These are phyloP conservation scores for Solanum hybrid DNA, from an alignment of 305 asterid genomes.

Conservation along the genomic window DNA sequence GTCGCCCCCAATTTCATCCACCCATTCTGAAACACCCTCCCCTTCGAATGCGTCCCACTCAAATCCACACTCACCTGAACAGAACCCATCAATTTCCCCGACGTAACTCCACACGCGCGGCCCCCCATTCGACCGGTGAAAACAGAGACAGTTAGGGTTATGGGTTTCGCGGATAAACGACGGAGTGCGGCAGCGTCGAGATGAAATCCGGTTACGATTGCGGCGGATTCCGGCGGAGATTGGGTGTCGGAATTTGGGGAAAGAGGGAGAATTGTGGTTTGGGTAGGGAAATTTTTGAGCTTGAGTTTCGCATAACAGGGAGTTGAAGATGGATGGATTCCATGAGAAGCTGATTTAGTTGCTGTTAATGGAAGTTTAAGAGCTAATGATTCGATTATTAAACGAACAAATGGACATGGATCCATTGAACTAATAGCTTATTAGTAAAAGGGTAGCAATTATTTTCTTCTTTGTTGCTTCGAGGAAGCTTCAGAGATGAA, in stretches of 20 bases:
- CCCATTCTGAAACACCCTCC: slow-evolving; percentile 43
- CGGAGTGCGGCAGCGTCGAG: slow-evolving; percentile 66
- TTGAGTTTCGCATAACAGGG: slow-evolving; percentile 72
- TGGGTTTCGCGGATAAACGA: slow-evolving; percentile 29
- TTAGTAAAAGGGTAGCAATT: neutral
- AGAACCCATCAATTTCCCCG: slow-evolving; percentile 51
- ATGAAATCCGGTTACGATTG: slow-evolving; percentile 40
- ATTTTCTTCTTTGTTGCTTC: neutral
- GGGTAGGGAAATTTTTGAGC: slow-evolving; percentile 54
- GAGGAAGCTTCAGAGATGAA: neutral
- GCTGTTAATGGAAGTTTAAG: slow-evolving; percentile 52
- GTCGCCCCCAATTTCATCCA: slow-evolving; percentile 53
- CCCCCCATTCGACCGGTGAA: slow-evolving; percentile 64
- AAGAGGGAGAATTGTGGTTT: slow-evolving; percentile 52
- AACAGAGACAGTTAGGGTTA: slow-evolving; percentile 38
- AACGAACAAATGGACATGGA: slow-evolving; percentile 84
- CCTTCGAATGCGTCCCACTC: slow-evolving; percentile 29
- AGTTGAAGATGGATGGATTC: slow-evolving; percentile 55
- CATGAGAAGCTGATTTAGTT: slow-evolving; percentile 38
- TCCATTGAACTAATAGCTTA: slow-evolving; percentile 31
- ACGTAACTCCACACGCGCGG: slow-evolving; percentile 50
- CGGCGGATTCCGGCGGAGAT: slow-evolving; percentile 23
- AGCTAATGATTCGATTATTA: slow-evolving; percentile 56
- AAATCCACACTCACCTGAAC: slow-evolving; percentile 29
- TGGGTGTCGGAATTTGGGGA: slow-evolving; percentile 6